Base-by-base conservation (phyloP, 1,284 basidiomycete genomes). In the Inonotus obliquus region DNA sequence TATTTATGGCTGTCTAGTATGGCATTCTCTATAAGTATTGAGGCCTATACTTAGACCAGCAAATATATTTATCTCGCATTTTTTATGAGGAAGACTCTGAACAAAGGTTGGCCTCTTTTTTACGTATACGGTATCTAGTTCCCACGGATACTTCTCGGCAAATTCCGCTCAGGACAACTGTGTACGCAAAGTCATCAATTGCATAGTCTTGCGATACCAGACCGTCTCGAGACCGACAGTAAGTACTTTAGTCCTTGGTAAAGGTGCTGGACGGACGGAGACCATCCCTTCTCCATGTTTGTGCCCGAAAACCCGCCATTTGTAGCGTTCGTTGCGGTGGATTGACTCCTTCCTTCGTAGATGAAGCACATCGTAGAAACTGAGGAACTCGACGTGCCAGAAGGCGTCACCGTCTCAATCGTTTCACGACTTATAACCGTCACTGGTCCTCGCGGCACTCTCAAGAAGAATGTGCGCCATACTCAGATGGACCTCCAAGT, bases 401-500 rank as follows among this genome's bases (percentile, higher is more conserved):
- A 89, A 73, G 87, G 84, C 69, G 89, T 98, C 71, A 86, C 87
- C 62, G 85, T 97, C 68, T 75, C 78, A 71, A 83, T 97, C 79
- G 96, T 96, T 81, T 86, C 95, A 69, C 88, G 96, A 66, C 78
- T 92, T 70, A 89, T 98, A 75, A 89, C 84, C 66, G 94, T 98
- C 70, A 86, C 85, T 69, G 95, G 95, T 53, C 92, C 95, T 65
- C 86, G 95, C 61, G 95, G 95, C 67, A 91, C 86, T 63, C 83
- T 98, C 71, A 85, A 81, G 68, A 98, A 98, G 86, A 91, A 90
- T 72, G 86, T 96, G 75, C 91, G 92, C 68, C 95, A 98, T 82
- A 87, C 96, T 71, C 86, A 95, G 81, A 96, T 98, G 92, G 96
- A 98, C 80, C 92, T 98, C 75, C 88, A 92, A 73, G 76, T 96